phyloP scores from a whole-genome alignment of 192 early-diverging fungal species.

The Linnemannia schmuckeri region DNA sequence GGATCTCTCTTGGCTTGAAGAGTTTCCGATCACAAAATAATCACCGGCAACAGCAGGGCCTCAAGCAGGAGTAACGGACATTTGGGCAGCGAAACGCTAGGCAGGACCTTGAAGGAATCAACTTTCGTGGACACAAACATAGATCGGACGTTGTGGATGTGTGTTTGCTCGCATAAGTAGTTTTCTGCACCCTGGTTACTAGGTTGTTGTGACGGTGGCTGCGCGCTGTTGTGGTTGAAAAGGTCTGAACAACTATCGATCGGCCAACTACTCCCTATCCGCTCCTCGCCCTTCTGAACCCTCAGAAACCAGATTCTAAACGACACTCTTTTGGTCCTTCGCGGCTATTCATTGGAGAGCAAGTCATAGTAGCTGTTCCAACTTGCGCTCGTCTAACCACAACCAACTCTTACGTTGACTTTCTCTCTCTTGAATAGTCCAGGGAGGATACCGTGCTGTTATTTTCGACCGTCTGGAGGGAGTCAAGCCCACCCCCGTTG shows the following conservation, averaged over 20 bases:
- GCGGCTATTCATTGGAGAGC: too few relatives aligned
- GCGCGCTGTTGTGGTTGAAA: background rate
- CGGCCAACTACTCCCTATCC: background rate
- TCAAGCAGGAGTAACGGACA: too few relatives aligned
- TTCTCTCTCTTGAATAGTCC: conserved; percentile 68
- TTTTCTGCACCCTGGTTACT: background rate
- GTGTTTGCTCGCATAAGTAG: background rate
- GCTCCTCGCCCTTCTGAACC: background rate
- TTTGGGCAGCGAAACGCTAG: too few relatives aligned
- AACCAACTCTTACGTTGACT: background rate
- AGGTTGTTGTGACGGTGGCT: background rate
- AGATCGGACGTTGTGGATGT: background rate
- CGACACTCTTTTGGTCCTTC: too few relatives aligned
- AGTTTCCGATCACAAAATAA: too few relatives aligned
- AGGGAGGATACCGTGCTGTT: conserved; percentile 96
- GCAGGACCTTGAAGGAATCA: too few relatives aligned
- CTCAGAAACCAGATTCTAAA: background rate
- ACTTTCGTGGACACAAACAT: background rate
- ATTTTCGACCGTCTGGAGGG: conserved; percentile 97
- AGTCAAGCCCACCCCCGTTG: conserved; percentile 81
- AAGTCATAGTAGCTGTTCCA: too few relatives aligned
- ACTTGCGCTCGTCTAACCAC: background rate
- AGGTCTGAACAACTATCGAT: background rate
- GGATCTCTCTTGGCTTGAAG: background rate
- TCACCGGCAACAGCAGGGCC: too few relatives aligned